Conservation (phyloP, 805 yeast species). For the Metschnikowia reukaufii region DNA sequence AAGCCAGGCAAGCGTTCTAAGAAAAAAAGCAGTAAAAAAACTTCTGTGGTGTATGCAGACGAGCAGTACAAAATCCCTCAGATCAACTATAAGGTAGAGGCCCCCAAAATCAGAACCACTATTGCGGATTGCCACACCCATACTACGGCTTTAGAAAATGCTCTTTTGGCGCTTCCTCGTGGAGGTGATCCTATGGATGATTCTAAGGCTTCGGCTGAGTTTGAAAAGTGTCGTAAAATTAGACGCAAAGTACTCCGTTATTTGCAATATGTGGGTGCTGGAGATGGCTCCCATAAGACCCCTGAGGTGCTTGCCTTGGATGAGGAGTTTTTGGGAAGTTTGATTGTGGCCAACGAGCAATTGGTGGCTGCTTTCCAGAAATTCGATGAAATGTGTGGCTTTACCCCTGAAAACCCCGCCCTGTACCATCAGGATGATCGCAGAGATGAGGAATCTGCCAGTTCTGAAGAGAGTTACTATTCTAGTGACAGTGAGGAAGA, state of each 20-base stretch:
- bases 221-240: constrained; percentile 70
- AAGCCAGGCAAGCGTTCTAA: constrained; percentile 6
- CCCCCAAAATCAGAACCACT: constrained; percentile 64
- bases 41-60: constrained; percentile 38
- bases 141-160: constrained; percentile 67
- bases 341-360: constrained; percentile 88
- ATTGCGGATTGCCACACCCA: constrained; percentile 76
- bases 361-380: constrained; percentile 69
- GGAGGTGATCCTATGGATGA: constrained; percentile 65
- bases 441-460: constrained; percentile 21
- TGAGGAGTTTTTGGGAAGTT: constrained; percentile 84
- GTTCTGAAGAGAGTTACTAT: constrained; percentile 38
- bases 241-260: constrained; percentile 79
- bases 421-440: constrained; percentile 22
- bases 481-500: constrained; percentile 41
- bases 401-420: constrained; percentile 39
- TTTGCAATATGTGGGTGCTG: constrained; percentile 72
- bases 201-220: constrained; percentile 56
- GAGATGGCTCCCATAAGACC: constrained; percentile 31
- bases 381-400: constrained; percentile 59
- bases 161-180: constrained; percentile 36
- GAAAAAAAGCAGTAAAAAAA: constrained; percentile 10
- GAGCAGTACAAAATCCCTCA: constrained; percentile 61
- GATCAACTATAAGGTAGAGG: constrained; percentile 66
- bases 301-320: constrained; percentile 38